Evolutionary conservation across 306 rosid species (phyloP).

Genomic region (Echinosophora koreensis): DNA sequence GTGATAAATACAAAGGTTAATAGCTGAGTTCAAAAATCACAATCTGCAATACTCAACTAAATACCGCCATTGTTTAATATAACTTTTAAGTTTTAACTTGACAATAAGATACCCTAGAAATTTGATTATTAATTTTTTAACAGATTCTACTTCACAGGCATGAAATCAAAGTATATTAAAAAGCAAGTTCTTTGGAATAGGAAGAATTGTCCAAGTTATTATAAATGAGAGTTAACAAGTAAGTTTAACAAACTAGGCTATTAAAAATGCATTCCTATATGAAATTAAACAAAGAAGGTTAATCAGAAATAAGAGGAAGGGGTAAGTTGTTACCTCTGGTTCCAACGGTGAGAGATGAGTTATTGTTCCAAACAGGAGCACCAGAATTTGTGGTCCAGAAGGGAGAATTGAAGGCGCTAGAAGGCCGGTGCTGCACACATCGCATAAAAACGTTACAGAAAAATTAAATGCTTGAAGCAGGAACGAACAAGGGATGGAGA

Average conservation of each 20-base stretch:
- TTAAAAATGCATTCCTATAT: not conserved
- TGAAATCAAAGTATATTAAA: not conserved
- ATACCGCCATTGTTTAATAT: not conserved
- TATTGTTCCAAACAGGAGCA: slow-evolving; percentile 90
- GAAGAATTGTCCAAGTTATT: no score
- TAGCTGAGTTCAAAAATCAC: not conserved
- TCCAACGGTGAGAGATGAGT: slow-evolving; percentile 75
- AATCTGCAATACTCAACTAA: slow-evolving; percentile 2
- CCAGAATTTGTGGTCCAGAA: slow-evolving; percentile 92
- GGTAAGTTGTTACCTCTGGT: slow-evolving; percentile 59
- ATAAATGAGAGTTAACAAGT: no score
- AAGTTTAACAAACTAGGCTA: not conserved
- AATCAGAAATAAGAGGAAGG: not conserved
- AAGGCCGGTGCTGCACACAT: slow-evolving; percentile 73
- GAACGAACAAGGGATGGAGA: not conserved
- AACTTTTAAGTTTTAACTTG: no score
- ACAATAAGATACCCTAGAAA: not conserved
- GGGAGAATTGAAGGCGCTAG: slow-evolving; percentile 80
- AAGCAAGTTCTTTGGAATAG: not conserved
- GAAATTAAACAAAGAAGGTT: not conserved
- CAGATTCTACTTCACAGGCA: not conserved
- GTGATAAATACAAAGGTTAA: not conserved
- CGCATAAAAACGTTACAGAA: not conserved
- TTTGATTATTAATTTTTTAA: not conserved
- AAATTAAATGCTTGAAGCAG: not conserved